Evolutionary conservation across 192 early-diverging fungal genomes (phyloP), one percentile per base, ranked within the genome.

Genomic region (Coemansia sp.): DNA sequence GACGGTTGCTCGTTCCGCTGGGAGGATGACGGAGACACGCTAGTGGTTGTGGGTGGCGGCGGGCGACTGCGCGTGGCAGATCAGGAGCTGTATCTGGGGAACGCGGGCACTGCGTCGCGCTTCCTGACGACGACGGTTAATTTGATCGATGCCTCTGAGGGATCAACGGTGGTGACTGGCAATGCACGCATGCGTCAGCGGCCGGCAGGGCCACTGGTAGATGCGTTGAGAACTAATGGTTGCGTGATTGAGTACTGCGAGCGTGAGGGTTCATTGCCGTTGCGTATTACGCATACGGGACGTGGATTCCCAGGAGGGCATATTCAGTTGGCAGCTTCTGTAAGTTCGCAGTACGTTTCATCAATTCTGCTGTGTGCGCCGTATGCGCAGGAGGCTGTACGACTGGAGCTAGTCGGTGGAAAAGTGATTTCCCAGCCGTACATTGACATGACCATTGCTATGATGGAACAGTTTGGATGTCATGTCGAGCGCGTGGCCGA

Each of bases 361-460:
- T 94, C 95, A 14, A 95, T 99, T 61, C 86, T 99, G 17, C 85
- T 99, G 42, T 94, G 94, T 46, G 97, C 95, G 0, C 97, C 97
- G 5, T 98, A 98, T 70, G 95, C 96, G 14, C 82, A 78, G 54
- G 70, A 77, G 67, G 84, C 90, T 0, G 92, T 98, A 14, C 87
- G 86, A 14, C 81, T 99, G 42, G 90, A 87, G 57, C 84, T 99
- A 23, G 88, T 88, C 20, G 95, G 95, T 56, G 95, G 94, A 39
- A 88, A 94, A 63, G 95, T 99, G 29, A 93, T 99, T 55, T 95
- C 94, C 36, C 94, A 96, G 73, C 94, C 92, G 9, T 99, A 99
- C 83, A 99, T 99, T 68, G 95, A 99, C 78, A 98, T 99, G 97
- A 99, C 97, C 5, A 89, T 96, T 52, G 88, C 92, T 31, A 98